Percentiles rank a stretch among this genome's conserved stretches.
phyloP scores from a whole-genome alignment of 768 basidiomycete species.

The Hygrocybe coccinea region DNA sequence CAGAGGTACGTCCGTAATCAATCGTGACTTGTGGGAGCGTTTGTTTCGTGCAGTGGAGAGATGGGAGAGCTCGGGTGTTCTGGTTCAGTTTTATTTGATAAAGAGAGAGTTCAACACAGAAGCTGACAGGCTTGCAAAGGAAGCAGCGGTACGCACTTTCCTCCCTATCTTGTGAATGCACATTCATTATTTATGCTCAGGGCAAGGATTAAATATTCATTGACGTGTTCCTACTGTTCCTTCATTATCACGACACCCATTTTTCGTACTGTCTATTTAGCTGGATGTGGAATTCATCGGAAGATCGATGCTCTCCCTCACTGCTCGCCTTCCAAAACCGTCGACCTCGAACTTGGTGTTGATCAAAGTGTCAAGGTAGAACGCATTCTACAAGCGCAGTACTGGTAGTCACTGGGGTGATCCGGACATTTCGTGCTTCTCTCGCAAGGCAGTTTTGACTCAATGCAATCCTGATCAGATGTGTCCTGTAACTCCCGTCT shows the following conservation, averaged over 20 bases:
- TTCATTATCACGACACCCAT: background rate
- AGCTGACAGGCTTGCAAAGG: conserved; percentile 21
- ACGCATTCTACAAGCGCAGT: too few relatives aligned
- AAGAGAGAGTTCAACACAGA: conserved; percentile 14
- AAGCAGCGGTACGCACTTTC: background rate
- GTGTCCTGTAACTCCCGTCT: too few relatives aligned
- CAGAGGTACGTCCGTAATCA: conserved; percentile 13
- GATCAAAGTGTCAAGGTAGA: too few relatives aligned
- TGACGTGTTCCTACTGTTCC: background rate
- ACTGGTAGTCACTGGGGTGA: too few relatives aligned
- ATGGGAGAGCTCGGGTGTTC: conserved; percentile 15
- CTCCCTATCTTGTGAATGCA: background rate
- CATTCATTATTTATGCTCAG: background rate
- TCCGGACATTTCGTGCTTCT: too few relatives aligned
- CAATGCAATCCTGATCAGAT: too few relatives aligned
- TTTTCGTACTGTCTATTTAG: background rate
- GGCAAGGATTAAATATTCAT: background rate
- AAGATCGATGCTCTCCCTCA: too few relatives aligned
- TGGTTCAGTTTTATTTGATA: conserved; percentile 21
- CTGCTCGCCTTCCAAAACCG: too few relatives aligned
- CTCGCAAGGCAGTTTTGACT: too few relatives aligned
- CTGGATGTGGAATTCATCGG: background rate
- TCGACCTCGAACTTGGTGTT: too few relatives aligned
- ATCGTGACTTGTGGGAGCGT: conserved; percentile 25
- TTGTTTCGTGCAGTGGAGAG: conserved; percentile 13